Conservation (phyloP, 2,329 filamentous ascomycete species). For the Thelonectria discophora region DNA sequence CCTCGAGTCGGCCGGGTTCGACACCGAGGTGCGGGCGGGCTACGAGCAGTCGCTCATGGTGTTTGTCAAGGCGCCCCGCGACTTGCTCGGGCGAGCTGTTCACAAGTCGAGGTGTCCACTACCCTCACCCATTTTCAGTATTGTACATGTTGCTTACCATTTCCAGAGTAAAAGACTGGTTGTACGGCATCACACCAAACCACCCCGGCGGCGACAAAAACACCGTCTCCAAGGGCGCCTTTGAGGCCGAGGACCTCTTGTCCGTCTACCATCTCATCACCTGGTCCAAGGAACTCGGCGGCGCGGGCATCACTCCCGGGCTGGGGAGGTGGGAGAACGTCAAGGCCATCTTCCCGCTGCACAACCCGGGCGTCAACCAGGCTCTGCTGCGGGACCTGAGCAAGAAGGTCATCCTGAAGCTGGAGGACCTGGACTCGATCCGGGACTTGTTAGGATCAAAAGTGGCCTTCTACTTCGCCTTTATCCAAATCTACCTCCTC, state of each 20-base stretch:
- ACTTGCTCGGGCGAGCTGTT: constrained; percentile 70
- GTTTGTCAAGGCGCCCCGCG: constrained; percentile 70
- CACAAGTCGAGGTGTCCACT: constrained; percentile 72
- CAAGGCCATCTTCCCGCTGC: constrained; percentile 68
- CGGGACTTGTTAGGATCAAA: constrained; percentile 71
- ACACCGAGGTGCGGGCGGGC: constrained; percentile 76
- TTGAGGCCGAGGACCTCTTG: constrained; percentile 73
- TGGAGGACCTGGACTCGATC: constrained; percentile 65
- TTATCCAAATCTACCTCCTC: constrained; percentile 77
- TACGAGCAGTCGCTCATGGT: constrained; percentile 73
- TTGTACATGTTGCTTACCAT: neutral
- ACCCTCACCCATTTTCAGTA: neutral
- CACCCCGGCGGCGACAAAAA: constrained; percentile 66
- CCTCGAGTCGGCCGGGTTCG: constrained; percentile 69
- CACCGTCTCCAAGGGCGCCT: constrained; percentile 60
- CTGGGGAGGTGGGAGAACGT: constrained; percentile 68
- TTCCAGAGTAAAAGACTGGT: constrained; percentile 75
- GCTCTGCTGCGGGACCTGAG: constrained; percentile 66
- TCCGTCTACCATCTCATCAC: constrained; percentile 75
- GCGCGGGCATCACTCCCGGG: constrained; percentile 68
- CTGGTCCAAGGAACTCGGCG: constrained; percentile 65
- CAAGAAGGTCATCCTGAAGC: constrained; percentile 58
- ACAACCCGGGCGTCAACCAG: constrained; percentile 66
- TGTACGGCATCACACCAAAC: constrained; percentile 72
- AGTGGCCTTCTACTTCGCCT: constrained; percentile 85